Conservation (phyloP, 371 early-diverging fungal species). For the Syncephalastrum sp. region DNA sequence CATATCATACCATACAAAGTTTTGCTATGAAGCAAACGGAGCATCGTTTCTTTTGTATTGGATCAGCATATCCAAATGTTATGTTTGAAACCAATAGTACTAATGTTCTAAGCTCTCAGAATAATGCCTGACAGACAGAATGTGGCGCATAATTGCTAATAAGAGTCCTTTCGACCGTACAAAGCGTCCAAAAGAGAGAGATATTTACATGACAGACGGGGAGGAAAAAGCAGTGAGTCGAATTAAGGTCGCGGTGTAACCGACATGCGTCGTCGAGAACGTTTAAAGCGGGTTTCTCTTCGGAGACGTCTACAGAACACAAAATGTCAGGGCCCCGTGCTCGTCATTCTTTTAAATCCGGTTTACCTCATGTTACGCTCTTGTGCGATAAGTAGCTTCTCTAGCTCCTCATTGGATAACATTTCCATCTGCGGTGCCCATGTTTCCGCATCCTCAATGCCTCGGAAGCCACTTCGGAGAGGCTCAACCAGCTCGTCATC, state of each 20-base stretch:
- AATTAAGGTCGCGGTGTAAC: conserved; percentile 20
- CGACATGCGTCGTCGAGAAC: conserved; percentile 20
- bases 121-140: too few species aligned
- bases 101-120: too few species aligned
- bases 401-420: conserved; percentile 79
- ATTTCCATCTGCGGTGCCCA: conserved; percentile 85
- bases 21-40: too few species aligned
- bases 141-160: too few species aligned
- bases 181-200: too few species aligned
- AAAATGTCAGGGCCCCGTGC: neutral
- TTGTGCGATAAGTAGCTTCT: conserved; percentile 73
- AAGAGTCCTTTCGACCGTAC: too few species aligned
- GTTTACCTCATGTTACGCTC: conserved; percentile 75
- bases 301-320: conserved; percentile 18
- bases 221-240: neutral
- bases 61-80: too few species aligned
- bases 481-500: conserved; percentile 47
- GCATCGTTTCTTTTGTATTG: too few species aligned
- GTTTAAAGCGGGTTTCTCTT: conserved; percentile 27
- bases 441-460: conserved; percentile 63
- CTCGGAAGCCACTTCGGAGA: conserved; percentile 58
- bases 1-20: too few species aligned
- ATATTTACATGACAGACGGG: neutral
- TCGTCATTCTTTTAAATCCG: neutral
- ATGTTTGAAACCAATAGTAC: too few species aligned